phyloP scores from a whole-genome alignment of 2,329 filamentous ascomycete species.

The Xylaria sp. region DNA sequence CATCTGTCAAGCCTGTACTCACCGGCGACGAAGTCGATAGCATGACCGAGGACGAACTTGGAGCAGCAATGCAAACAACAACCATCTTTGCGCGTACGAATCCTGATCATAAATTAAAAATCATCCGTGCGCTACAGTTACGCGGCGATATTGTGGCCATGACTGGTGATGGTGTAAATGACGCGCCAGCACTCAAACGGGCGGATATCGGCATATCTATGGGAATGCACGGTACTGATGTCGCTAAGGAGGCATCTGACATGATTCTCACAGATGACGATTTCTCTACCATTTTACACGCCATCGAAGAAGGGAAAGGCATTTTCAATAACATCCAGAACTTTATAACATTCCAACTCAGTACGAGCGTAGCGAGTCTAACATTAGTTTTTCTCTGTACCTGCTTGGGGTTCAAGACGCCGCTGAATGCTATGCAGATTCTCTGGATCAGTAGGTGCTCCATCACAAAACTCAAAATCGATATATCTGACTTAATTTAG shows the following conservation, averaged over 20 bases:
- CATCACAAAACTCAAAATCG: not conserved
- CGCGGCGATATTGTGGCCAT: constrained; percentile 97
- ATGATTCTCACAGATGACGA: constrained; percentile 93
- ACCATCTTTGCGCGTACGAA: constrained; percentile 97
- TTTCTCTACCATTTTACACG: constrained; percentile 89
- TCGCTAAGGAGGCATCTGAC: constrained; percentile 95
- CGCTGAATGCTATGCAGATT: constrained; percentile 99
- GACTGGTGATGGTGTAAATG: constrained; percentile 98
- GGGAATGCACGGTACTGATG: constrained; percentile 93
- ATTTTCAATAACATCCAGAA: constrained; percentile 99
- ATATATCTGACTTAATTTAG: constrained; percentile 59
- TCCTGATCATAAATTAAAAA: constrained; percentile 98
- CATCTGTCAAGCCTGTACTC: constrained; percentile 77
- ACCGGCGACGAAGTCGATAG: constrained; percentile 91
- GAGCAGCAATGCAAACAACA: constrained; percentile 85
- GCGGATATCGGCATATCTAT: constrained; percentile 98
- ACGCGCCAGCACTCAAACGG: constrained; percentile 95
- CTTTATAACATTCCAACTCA: constrained; percentile 97
- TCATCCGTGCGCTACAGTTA: constrained; percentile 88
- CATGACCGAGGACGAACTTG: constrained; percentile 87
- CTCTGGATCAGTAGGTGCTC: constrained; percentile 92
- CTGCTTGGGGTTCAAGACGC: constrained; percentile 91
- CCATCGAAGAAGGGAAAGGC: constrained; percentile 98
- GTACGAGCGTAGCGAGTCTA: constrained; percentile 93
- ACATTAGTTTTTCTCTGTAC: constrained; percentile 93